Evolutionary conservation across 345 rosid species (phyloP).

Genomic region (Populus nigra): DNA sequence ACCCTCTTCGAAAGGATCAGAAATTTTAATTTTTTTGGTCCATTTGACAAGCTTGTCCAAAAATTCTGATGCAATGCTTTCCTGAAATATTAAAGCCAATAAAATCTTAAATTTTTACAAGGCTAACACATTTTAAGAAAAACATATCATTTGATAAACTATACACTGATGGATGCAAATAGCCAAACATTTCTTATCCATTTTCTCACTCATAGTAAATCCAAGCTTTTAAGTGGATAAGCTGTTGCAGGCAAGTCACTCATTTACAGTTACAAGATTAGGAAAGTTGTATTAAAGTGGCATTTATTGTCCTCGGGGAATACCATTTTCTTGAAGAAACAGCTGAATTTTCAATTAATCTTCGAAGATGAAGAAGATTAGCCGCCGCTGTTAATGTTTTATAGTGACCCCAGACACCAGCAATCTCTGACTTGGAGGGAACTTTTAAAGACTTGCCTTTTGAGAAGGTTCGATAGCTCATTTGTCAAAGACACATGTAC

Average conservation of each 20-base stretch:
- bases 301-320: background rate
- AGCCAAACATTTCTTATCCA: background rate
- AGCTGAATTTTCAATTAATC: background rate
- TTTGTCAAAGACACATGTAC: background rate
- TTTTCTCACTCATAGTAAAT: background rate
- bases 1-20: slow-evolving; percentile 91
- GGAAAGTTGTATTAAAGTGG: background rate
- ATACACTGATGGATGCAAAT: background rate
- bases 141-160: background rate
- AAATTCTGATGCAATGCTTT: slow-evolving; percentile 69
- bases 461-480: background rate
- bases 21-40: slow-evolving; percentile 74
- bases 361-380: background rate
- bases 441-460: background rate
- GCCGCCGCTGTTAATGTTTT: background rate
- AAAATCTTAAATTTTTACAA: background rate
- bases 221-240: background rate
- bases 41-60: slow-evolving; percentile 69
- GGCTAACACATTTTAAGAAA: background rate
- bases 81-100: slow-evolving; percentile 42
- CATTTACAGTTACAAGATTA: background rate
- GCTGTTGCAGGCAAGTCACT: background rate
- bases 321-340: background rate
- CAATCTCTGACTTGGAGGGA: background rate
- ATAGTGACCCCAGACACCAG: background rate